phyloP scores from a whole-genome alignment of 352 stramenopile species.

The Pythium plurisporium region DNA sequence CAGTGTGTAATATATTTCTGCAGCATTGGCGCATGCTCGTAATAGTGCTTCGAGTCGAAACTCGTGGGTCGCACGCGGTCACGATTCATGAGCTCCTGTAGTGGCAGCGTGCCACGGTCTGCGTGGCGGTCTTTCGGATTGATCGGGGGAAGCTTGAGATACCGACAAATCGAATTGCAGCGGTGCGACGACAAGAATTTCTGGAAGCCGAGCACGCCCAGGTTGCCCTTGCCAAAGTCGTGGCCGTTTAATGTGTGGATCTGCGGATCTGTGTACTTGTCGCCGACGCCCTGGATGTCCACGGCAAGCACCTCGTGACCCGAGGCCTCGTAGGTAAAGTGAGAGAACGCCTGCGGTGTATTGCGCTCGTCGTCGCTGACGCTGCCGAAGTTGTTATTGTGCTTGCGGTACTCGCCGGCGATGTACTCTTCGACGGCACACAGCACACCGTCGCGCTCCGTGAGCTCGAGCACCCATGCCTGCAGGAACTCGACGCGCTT shows the following conservation, averaged over 20 bases:
- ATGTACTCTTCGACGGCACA: slow-evolving; percentile 84
- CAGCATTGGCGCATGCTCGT: slow-evolving; percentile 81
- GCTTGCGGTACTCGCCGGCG: slow-evolving; percentile 78
- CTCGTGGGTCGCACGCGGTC: slow-evolving; percentile 62
- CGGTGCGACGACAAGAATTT: slow-evolving; percentile 85
- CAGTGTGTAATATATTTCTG: slow-evolving; percentile 83
- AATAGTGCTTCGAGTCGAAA: slow-evolving; percentile 86
- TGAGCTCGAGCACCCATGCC: slow-evolving; percentile 80
- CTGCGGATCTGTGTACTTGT: slow-evolving; percentile 95
- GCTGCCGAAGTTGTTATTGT: slow-evolving; percentile 88
- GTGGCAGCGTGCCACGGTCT: slow-evolving; percentile 65
- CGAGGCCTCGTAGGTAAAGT: slow-evolving; percentile 93
- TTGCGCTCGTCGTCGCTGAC: slow-evolving; percentile 84
- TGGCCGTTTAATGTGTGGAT: slow-evolving; percentile 85
- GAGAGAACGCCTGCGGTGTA: slow-evolving; percentile 89
- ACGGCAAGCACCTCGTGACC: slow-evolving; percentile 90
- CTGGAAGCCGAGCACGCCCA: slow-evolving; percentile 78
- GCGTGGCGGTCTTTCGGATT: slow-evolving; percentile 78
- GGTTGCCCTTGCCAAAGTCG: slow-evolving; percentile 87
- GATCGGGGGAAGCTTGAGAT: slow-evolving; percentile 75
- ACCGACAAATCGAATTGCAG: slow-evolving; percentile 87
- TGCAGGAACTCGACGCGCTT: slow-evolving; percentile 81
- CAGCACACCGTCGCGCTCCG: slow-evolving; percentile 58
- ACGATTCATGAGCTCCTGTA: slow-evolving; percentile 79
- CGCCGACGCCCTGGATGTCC: slow-evolving; percentile 94